Conservation (phyloP, 2,329 filamentous ascomycete species). For the Nakataea oryzae region DNA sequence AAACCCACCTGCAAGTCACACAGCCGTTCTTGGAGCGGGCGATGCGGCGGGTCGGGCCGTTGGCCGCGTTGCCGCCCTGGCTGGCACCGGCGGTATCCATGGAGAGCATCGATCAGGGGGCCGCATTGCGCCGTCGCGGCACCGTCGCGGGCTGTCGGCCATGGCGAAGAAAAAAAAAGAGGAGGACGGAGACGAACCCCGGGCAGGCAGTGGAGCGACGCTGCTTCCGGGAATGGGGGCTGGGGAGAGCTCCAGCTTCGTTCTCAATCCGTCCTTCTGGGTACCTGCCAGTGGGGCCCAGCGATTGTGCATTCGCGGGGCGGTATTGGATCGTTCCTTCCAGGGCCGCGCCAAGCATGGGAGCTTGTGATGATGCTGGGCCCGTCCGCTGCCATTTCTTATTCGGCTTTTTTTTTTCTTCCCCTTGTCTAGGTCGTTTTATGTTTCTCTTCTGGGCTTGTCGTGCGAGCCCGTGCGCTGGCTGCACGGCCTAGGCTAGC, state of each 20-base stretch:
- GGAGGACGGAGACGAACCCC: not conserved
- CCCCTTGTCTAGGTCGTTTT: too few species aligned
- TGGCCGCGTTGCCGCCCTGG: not conserved
- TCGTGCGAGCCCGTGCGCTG: too few species aligned
- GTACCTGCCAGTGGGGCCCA: not conserved
- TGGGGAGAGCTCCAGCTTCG: not conserved
- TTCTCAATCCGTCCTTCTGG: not conserved
- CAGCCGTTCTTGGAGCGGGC: slow-evolving; percentile 27
- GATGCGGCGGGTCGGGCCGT: not conserved
- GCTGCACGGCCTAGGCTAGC: too few species aligned
- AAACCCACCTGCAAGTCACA: slow-evolving; percentile 33
- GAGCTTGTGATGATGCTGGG: not conserved
- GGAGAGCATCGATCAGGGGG: not conserved
- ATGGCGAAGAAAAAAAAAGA: not conserved
- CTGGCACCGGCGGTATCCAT: not conserved
- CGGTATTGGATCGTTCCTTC: not conserved
- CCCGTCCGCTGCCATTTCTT: not conserved
- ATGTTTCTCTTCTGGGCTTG: too few species aligned
- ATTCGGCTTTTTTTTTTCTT: not conserved
- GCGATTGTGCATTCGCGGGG: not conserved
- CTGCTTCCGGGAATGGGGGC: not conserved
- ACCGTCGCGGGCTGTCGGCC: not conserved
- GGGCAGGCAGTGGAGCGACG: too few species aligned
- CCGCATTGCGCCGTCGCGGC: not conserved
- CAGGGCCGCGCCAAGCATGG: not conserved